Evolutionary conservation across 352 stramenopile species (phyloP), one percentile per base, ranked within the genome.

Genomic region (Phytophthora pini): DNA sequence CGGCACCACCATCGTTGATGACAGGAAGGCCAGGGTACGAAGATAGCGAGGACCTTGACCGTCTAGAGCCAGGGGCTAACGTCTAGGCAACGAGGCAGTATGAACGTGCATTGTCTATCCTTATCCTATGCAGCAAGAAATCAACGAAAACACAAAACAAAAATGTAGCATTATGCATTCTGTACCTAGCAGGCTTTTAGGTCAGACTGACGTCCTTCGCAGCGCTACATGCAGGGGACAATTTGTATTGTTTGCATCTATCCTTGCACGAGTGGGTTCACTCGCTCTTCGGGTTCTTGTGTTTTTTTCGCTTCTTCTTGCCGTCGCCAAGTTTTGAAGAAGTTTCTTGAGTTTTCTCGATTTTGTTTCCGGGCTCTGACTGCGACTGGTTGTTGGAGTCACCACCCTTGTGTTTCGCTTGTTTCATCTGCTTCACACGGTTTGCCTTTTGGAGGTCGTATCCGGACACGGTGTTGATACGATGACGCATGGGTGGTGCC

Each of bases 391-490:
- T 67, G 15, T 31, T 51, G 24, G 26, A 17, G 36, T 62, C 36
- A 10, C 34, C 38, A 27, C 11, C 38, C 17, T 65, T 71, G 51
- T 43, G 22, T 57, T 74, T 72, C 5, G 51, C 17, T 38, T 84
- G 61, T 32, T 90, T 89, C 40, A 85, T 76, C 63, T 90, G 76
- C 39, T 77, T 71, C 17, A 83, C 43, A 36, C 84, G 90, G 56
- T 94, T 82, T 45, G 81, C 71, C 71, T 93, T 94, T 59, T 96
- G 79, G n/a, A 96, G 61, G 49, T 96, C 88, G 58, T 94, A 96
- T 40, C 86, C 88, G 2, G 88, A 96, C 13, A 96, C 85, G 0
- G 88, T 96, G 54, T 86, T 92, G 67, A 96, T 94, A 39, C 84
- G 88, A 26, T 85, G 74, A 10, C 88, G 86, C 66, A 76, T 65